Conservation (phyloP, 257 asterid species). For the Gentiana dahurica region DNA sequence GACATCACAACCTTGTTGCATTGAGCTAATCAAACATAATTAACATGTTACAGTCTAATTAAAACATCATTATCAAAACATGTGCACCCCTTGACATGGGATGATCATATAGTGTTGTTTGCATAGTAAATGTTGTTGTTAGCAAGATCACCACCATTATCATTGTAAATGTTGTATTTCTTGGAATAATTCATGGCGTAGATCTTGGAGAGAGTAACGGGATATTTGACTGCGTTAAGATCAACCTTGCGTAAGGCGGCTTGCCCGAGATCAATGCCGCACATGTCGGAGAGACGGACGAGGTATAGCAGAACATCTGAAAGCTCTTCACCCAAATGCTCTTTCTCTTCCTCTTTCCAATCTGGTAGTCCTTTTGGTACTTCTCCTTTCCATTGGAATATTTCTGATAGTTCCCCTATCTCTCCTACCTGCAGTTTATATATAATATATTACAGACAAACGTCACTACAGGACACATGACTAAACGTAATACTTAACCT, state of each 20-base stretch:
- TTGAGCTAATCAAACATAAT: too few relatives aligned
- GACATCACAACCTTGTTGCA: too few relatives aligned
- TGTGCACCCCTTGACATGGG: too few relatives aligned
- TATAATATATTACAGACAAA: background rate
- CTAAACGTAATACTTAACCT: too few relatives aligned
- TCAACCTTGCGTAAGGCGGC: conserved; percentile 33
- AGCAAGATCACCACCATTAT: background rate
- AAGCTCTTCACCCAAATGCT: conserved; percentile 29
- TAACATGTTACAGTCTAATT: too few relatives aligned
- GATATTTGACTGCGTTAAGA: conserved; percentile 29
- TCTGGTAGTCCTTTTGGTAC: conserved; percentile 31
- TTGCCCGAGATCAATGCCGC: conserved; percentile 33
- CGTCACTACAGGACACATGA: too few relatives aligned
- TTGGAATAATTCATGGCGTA: conserved; percentile 5
- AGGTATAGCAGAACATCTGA: conserved; percentile 31
- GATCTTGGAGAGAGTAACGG: conserved; percentile 9
- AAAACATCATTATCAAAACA: too few relatives aligned
- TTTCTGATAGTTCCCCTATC: conserved; percentile 33
- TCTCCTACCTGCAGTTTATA: conserved; percentile 23
- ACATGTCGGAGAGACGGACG: conserved; percentile 25
- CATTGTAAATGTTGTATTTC: background rate
- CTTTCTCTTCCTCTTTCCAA: conserved; percentile 29
- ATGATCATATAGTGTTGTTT: too few relatives aligned
- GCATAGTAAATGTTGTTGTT: conserved; percentile 4
- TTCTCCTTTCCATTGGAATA: conserved; percentile 39